Evolutionary conservation across 495 filamentous ascomycete genomes (phyloP).

Genomic region (Daldinia concentrica): DNA sequence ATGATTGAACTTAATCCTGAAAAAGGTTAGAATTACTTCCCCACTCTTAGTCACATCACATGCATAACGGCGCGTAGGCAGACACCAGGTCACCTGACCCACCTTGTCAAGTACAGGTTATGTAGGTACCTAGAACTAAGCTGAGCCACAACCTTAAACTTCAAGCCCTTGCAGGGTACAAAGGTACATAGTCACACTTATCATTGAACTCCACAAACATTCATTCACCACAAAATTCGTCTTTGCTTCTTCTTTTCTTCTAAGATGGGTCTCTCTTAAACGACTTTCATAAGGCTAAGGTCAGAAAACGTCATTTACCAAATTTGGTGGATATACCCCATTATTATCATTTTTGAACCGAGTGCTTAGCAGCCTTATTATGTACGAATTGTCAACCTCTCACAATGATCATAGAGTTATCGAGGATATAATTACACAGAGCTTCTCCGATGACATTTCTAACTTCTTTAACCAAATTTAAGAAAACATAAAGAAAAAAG

Average conservation of each 20-base stretch:
- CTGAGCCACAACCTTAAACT: too few relatives aligned
- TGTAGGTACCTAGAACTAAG: too few relatives aligned
- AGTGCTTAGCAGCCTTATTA: too few relatives aligned
- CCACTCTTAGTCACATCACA: slow-evolving; percentile 25
- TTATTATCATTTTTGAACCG: too few relatives aligned
- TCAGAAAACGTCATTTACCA: too few relatives aligned
- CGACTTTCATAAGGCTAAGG: too few relatives aligned
- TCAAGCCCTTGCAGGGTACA: neutral
- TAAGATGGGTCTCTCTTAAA: too few relatives aligned
- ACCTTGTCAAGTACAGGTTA: too few relatives aligned
- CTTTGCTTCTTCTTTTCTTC: too few relatives aligned
- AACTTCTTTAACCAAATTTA: neutral
- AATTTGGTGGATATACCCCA: too few relatives aligned
- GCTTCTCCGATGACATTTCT: neutral
- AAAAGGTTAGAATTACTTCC: neutral
- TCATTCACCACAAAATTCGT: neutral
- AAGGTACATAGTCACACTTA: neutral
- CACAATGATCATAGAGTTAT: neutral
- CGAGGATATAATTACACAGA: neutral
- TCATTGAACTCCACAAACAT: neutral
- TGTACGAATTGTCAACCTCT: too few relatives aligned
- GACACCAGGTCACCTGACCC: slow-evolving; percentile 44
- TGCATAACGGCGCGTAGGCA: slow-evolving; percentile 14
- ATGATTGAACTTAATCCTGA: neutral
- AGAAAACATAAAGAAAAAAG: neutral